Base-by-base conservation (phyloP, 2,329 filamentous ascomycete genomes). In the Alternaria sp. region DNA sequence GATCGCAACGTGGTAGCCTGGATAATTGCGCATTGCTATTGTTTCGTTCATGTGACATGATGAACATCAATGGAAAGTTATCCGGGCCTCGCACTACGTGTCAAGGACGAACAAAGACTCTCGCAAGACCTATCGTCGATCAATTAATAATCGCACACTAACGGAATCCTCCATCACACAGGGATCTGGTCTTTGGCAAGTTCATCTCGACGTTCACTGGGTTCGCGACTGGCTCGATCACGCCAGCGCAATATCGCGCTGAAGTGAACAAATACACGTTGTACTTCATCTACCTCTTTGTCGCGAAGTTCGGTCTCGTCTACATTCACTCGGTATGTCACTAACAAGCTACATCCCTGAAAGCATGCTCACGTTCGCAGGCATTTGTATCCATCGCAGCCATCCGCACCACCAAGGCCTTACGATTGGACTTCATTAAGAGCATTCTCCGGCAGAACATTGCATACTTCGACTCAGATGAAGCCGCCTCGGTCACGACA, bases 401-500 rank as follows among this genome's bases (percentile, higher is more conserved):
- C 3, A 83, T 84, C 56, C 80, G 85, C 10, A 84, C 85, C 4
- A 85, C 85, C 3, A 83, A 84, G 59, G 83, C 77, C 40, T 69
- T 80, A 52, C 77, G 91, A 26, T 83, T 89, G 30, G 84, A 88
- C 68, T 93, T 91, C 69, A 82, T 93, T 15, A 83, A 85, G 50
- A 83, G 84, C 43, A 84, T 92, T 5, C 88, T 93, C 74, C 71
- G 77, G 3, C 79, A 81, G 55, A 81, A 81, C 55, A 77, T 81
- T 25, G 79, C 77, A 2, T 81, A 77, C 60, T 81, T 81, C 52
- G 96, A 98, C 80, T 96, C 96, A 74, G 86, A 97, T 13, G 95
- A 94, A 55, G 91, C 93, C 32, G 94, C 95, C 62, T 96, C 97
- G 81, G 92, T 98, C 64, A 97, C 94, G 0, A 97, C 94, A 1